Evolutionary conservation across 306 rosid genomes (phyloP).

Genomic region (Dryas alaskensis): DNA sequence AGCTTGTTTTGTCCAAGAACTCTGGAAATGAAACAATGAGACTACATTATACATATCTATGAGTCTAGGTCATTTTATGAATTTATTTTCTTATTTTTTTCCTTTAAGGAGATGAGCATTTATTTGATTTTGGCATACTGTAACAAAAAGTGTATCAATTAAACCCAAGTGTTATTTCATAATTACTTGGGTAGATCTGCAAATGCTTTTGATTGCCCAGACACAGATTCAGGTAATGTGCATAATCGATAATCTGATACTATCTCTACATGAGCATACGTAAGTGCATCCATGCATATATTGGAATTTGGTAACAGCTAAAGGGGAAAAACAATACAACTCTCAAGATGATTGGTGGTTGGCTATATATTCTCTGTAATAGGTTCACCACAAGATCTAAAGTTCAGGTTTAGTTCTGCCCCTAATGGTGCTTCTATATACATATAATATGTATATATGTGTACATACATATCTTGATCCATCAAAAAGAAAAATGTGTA

Average conservation of each 20-base stretch:
- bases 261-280: neutral
- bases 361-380: too few species aligned
- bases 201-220: neutral
- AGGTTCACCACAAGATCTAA: too few species aligned
- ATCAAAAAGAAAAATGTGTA: too few species aligned
- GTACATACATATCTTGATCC: too few species aligned
- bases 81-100: too few species aligned
- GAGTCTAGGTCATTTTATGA: neutral
- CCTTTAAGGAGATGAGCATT: neutral
- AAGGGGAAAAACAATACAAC: too few species aligned
- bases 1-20: constrained; percentile 88
- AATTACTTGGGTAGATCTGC: neutral
- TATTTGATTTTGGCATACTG: neutral
- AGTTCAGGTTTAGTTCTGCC: too few species aligned
- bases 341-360: too few species aligned
- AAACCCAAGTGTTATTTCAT: neutral
- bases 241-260: neutral
- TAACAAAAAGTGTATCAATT: neutral
- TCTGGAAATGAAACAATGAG: constrained; percentile 39
- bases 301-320: too few species aligned
- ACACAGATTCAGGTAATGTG: neutral
- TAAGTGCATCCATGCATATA: too few species aligned
- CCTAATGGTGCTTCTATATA: too few species aligned
- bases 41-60: neutral
- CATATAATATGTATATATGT: too few species aligned